Conservation (phyloP, 805 yeast genomes). For the Myxozyma vanderwaltii region DNA sequence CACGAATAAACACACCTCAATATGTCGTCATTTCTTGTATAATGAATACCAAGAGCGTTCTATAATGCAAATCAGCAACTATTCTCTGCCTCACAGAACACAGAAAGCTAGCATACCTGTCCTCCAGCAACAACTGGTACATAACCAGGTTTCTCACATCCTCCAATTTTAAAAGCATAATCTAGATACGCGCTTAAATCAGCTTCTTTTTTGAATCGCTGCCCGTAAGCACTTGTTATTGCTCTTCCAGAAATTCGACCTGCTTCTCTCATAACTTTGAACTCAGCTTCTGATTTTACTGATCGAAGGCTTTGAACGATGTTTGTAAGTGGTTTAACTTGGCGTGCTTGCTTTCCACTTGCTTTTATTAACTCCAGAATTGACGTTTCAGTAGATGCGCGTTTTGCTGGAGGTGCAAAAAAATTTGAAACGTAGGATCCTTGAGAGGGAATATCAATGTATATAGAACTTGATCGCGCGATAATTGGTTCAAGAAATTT, state of each 20-base stretch:
- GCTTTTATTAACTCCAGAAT: constrained; percentile 20
- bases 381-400: constrained; percentile 15
- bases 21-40: constrained; percentile 86
- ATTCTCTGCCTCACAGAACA: background rate
- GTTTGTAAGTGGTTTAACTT: constrained; percentile 45
- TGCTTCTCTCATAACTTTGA: constrained; percentile 77
- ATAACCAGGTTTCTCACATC: constrained; percentile 88
- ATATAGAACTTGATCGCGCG: constrained; percentile 53
- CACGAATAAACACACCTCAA: constrained; percentile 42
- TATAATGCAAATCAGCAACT: background rate
- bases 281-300: constrained; percentile 74
- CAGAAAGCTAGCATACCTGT: constrained; percentile 36
- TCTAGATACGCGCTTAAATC: constrained; percentile 79
- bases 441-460: constrained; percentile 49
- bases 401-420: constrained; percentile 12
- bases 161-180: constrained; percentile 78
- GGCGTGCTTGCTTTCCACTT: background rate
- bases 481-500: constrained; percentile 53
- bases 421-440: constrained; percentile 13
- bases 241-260: constrained; percentile 82
- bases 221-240: constrained; percentile 77
- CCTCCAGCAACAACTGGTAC: constrained; percentile 98
- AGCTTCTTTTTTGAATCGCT: constrained; percentile 68
- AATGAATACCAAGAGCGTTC: constrained; percentile 89
- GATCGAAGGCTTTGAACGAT: constrained; percentile 57